phyloP scores from a whole-genome alignment of 306 rosid genomes.

The Vigna trinervia region DNA sequence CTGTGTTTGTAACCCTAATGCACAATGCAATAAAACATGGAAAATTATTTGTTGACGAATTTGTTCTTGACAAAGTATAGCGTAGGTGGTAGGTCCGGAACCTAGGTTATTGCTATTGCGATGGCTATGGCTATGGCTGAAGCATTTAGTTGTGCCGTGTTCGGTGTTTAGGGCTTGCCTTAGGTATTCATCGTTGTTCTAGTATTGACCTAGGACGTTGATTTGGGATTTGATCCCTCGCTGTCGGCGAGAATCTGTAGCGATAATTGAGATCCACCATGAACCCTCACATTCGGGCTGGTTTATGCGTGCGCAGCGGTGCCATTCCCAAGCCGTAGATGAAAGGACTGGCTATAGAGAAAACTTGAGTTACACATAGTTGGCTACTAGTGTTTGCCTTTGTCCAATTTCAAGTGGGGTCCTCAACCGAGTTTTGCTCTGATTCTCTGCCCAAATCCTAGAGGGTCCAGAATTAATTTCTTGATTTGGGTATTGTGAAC shows the following conservation, averaged over 20 bases:
- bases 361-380: too few relatives aligned
- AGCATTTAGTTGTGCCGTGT: background rate
- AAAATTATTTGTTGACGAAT: background rate
- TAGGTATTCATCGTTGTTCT: background rate
- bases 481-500: background rate
- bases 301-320: background rate
- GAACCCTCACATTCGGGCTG: background rate
- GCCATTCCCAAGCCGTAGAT: background rate
- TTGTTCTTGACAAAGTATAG: background rate
- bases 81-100: background rate
- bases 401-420: background rate
- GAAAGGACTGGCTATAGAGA: background rate
- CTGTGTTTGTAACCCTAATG: background rate
- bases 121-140: background rate
- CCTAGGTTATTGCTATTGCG: too few relatives aligned
- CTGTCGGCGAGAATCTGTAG: background rate
- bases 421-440: background rate
- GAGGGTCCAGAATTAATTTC: background rate
- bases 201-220: background rate
- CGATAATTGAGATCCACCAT: background rate
- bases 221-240: background rate
- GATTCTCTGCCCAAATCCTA: background rate
- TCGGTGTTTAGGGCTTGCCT: background rate
- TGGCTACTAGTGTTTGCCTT: background rate
- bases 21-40: background rate